Evolutionary conservation across 257 asterid species (phyloP).

Genomic region (Ballota nigra): DNA sequence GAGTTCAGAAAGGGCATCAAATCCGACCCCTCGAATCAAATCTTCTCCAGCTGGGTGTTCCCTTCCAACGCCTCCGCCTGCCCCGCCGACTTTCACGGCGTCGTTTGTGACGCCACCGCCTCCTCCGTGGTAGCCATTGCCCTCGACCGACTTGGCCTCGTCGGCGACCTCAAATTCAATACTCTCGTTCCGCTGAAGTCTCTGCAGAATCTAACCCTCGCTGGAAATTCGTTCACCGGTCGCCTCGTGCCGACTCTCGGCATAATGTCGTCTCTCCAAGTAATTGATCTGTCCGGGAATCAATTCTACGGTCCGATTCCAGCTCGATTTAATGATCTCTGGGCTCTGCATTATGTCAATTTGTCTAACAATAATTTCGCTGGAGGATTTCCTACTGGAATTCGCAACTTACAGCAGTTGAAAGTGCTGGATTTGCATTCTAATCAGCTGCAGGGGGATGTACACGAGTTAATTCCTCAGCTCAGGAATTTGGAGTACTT

Average conservation of each 20-base stretch:
- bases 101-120: slow-evolving; percentile 46
- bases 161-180: slow-evolving; percentile 70
- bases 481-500: slow-evolving; percentile 64
- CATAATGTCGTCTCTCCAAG: slow-evolving; percentile 54
- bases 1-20: slow-evolving; percentile 83
- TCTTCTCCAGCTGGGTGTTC: slow-evolving; percentile 57
- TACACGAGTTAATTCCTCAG: slow-evolving; percentile 44
- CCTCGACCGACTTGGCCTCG: slow-evolving; percentile 53
- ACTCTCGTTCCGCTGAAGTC: slow-evolving; percentile 57
- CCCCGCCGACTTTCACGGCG: slow-evolving; percentile 65
- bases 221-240: slow-evolving; percentile 70
- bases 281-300: slow-evolving; percentile 74
- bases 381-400: slow-evolving; percentile 62
- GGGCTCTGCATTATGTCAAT: slow-evolving; percentile 64
- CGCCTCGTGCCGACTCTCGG: slow-evolving; percentile 81
- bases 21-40: slow-evolving; percentile 52
- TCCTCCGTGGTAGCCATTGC: slow-evolving; percentile 46
- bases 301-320: slow-evolving; percentile 81
- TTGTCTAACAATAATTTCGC: slow-evolving; percentile 61
- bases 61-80: slow-evolving; percentile 44
- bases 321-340: slow-evolving; percentile 50
- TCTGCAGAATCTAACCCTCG: slow-evolving; percentile 60
- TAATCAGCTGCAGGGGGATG: slow-evolving; percentile 60
- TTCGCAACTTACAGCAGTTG: slow-evolving; percentile 67
- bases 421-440: slow-evolving; percentile 70